Evolutionary conservation across 1,139 yeast species (phyloP).

Genomic region (Arxiozyma heterogenica): DNA sequence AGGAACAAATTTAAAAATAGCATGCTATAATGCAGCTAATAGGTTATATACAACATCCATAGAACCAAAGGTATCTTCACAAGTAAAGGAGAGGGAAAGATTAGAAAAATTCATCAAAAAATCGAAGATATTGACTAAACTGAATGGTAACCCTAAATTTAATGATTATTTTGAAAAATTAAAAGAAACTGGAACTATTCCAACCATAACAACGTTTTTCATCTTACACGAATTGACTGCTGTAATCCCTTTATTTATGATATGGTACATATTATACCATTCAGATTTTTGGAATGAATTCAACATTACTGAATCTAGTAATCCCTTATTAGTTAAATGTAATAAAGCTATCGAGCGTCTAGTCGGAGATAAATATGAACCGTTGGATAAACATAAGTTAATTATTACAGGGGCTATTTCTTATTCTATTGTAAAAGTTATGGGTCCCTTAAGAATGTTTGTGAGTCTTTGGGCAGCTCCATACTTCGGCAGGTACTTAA

Average conservation of each 20-base stretch:
- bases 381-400: conserved; percentile 29
- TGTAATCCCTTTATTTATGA: conserved; percentile 60
- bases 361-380: conserved; percentile 21
- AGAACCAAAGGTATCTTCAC: neutral
- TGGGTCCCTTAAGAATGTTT: conserved; percentile 27
- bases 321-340: conserved; percentile 17
- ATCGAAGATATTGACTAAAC: conserved; percentile 17
- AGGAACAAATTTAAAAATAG: neutral
- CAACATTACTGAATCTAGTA: conserved; percentile 6
- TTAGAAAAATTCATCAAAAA: conserved; percentile 19
- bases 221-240: conserved; percentile 84
- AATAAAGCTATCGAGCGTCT: conserved; percentile 25
- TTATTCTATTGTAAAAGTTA: conserved; percentile 62
- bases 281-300: conserved; percentile 33
- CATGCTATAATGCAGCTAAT: neutral
- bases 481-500: conserved; percentile 20
- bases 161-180: conserved; percentile 20
- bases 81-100: conserved; percentile 10
- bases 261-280: conserved; percentile 69
- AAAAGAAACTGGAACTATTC: conserved; percentile 45
- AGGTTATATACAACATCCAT: neutral
- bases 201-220: conserved; percentile 65
- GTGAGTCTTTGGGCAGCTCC: conserved; percentile 32
- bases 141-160: conserved; percentile 20
- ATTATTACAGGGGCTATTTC: conserved; percentile 84